Evolutionary conservation across 306 rosid genomes (phyloP), one percentile per base, ranked within the genome.

Genomic region (Gleditsia sinensis): DNA sequence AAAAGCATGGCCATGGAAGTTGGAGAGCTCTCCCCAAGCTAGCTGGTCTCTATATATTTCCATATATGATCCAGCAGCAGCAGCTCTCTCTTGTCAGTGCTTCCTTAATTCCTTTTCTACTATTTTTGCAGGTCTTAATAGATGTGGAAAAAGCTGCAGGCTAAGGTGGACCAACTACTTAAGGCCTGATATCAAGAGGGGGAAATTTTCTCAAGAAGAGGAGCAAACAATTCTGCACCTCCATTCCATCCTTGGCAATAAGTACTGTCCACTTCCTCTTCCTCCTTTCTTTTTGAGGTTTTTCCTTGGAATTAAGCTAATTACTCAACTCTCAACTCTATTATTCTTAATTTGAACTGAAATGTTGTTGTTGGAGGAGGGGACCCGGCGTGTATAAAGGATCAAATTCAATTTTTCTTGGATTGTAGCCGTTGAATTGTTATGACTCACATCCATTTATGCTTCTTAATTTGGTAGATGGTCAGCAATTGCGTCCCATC

Each of bases 61-160:
- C 45, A 32, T 13, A 6, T 28, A n/a, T n/a, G n/a, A n/a, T 16
- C 7, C 39, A 3, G 37, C 24, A 59, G 20, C 3, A 11, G 2
- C 2, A 6, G 5, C 48, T 21, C 49, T 57, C 2, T 57, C 17
- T 63, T 54, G 19, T 46, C 57, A 28, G 1, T 17, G 12, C 12
- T 71, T 70, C 8, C 49, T 58, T 23, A 71, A 54, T 46, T 36
- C 28, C 16, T 7, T 53, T 53, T 19, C 20, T 68, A 40, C 49
- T 51, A 43, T 9, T 32, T 48, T 56, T 34, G 67, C 65, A 92
- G 96, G 94, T 49, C 94, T 92, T 13, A 92, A 92, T 50, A 84
- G 96, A 84, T 92, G 96, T 74, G 98, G 98, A 67, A 92, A 92
- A 76, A 92, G 96, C 78, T 92, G 96, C 28, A 87, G 98, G 56